Evolutionary conservation across 106 monocot species (phyloP).

Genomic region (Vanilla planifolia): DNA sequence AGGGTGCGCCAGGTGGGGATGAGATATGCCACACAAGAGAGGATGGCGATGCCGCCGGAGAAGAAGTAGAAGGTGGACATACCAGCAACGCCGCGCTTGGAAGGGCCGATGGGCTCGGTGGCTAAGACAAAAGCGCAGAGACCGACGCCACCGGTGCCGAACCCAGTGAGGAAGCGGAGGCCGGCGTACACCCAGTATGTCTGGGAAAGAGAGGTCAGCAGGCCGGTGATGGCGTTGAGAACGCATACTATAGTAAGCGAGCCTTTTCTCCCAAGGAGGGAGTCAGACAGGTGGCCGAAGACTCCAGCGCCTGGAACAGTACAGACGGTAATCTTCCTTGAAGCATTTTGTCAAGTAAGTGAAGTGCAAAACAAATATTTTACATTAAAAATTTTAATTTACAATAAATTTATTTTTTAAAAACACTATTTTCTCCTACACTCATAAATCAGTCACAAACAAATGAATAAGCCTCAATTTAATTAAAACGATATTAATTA

Average conservation of each 20-base stretch:
- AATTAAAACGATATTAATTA: no score
- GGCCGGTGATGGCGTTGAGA: constrained; percentile 54
- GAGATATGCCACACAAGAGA: constrained; percentile 50
- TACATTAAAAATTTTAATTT: no score
- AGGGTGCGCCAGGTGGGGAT: constrained; percentile 59
- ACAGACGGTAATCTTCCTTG: no score
- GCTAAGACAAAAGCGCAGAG: constrained; percentile 88
- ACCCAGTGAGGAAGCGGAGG: constrained; percentile 78
- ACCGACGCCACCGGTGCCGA: constrained; percentile 79
- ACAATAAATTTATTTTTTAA: no score
- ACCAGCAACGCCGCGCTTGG: constrained; percentile 56
- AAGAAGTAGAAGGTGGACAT: constrained; percentile 99
- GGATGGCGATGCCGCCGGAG: constrained; percentile 60
- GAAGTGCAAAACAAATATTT: no score
- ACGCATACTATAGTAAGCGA: constrained; percentile 47
- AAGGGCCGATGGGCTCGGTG: constrained; percentile 77
- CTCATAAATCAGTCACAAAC: no score
- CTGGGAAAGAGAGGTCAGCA: constrained; percentile 64
- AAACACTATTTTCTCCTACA: no score
- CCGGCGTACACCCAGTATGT: constrained; percentile 48
- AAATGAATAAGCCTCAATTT: no score
- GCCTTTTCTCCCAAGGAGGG: constrained; percentile 74
- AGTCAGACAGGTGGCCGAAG: constrained; percentile 86
- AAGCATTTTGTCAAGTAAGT: no score
- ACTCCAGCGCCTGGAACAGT: constrained; percentile 66